Conservation (phyloP, 441 rosid species). For the Erodium trifolium region DNA sequence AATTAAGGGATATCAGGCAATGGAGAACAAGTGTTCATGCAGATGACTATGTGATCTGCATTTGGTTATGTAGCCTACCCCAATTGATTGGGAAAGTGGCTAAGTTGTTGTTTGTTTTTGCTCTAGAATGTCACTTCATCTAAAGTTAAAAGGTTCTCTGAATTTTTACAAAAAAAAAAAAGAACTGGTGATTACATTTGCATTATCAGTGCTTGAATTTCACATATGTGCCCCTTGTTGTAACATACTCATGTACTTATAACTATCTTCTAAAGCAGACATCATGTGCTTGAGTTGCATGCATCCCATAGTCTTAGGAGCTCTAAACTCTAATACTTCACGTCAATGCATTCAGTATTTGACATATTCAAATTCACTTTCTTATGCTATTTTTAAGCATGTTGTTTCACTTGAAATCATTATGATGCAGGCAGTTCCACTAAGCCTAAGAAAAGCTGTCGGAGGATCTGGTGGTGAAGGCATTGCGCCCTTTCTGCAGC, state of each 20-base stretch:
- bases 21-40: no score
- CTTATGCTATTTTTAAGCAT: neutral
- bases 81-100: no score
- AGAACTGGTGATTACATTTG: neutral
- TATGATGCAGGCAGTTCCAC: constrained; percentile 8
- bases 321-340: neutral
- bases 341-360: neutral
- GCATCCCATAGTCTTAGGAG: neutral
- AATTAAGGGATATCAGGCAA: neutral
- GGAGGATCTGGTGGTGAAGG: constrained; percentile 7
- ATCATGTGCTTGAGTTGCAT: neutral
- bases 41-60: no score
- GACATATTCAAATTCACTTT: neutral
- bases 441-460: neutral
- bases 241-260: neutral
- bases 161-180: neutral
- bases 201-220: neutral
- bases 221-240: neutral
- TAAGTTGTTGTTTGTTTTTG: no score
- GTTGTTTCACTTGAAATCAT: neutral
- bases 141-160: neutral
- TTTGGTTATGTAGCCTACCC: no score
- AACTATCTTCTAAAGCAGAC: neutral
- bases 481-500: constrained; percentile 8
- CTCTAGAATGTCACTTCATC: neutral